Base-by-base conservation (phyloP, 352 stramenopile species). In the Pythium diclinum region DNA sequence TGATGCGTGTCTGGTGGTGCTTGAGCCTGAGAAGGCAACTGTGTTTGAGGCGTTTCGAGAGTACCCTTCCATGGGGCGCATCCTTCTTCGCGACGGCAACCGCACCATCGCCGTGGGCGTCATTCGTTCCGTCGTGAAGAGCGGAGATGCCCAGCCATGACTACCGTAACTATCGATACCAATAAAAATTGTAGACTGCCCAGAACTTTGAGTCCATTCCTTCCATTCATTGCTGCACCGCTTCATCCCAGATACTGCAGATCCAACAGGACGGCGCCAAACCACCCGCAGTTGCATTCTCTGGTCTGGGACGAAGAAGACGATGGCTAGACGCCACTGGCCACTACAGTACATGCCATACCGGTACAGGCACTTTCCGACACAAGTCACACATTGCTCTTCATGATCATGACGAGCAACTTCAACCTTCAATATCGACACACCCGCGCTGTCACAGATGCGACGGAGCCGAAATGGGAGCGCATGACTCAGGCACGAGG, bases 1-100 rank as follows among this genome's bases (percentile, higher is more conserved):
- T 49, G 96, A 99, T 80, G 95, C 95, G 33, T 98, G 90, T 74
- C 97, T 99, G 61, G 96, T 98, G 33, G 91, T 95, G 55, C 68
- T 99, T 21, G 84, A 92, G 65, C 97, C 97, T 10, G 91, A 79
- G 33, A 98, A 98, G 72, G 89, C 88, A 51, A 81, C 99, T 63
- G 97, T 88, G 68, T 92, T 99, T 8, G 97, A 99, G 81, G 82
- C 87, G 32, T 99, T 99, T 79, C 79, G 78, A 46, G 92, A 99
- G 56, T 99, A 98, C 84, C 96, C 97, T 23, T 83, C 96, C 47
- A 84, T 99, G 14, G 97, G 94, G 32, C 79, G 95, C 58, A 97
- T 99, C 76, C 88, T 91, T 55, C 87, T 99, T 21, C 87, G 94
- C 67, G 96, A 99, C 75, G 96, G 97, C 85, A 72, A 86, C 61